Conservation (phyloP, 2,329 filamentous ascomycete species). For the Venturia nashicola region DNA sequence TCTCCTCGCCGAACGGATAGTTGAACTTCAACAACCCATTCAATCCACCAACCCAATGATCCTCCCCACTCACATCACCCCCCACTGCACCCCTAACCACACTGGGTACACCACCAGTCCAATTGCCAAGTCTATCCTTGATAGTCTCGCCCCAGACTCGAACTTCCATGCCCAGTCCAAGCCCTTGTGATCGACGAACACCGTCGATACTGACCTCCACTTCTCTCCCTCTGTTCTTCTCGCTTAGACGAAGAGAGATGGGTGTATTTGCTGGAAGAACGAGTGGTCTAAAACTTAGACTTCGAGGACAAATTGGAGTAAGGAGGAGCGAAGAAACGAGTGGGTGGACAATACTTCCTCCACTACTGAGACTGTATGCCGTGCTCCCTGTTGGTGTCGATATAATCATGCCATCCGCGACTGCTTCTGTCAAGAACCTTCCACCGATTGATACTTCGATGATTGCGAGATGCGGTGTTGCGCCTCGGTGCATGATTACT, state of each 20-base stretch:
- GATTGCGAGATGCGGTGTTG: slow-evolving; percentile 78
- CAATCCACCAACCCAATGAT: slow-evolving; percentile 91
- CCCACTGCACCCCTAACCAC: slow-evolving; percentile 53
- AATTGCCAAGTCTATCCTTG: slow-evolving; percentile 32
- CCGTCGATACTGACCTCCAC: slow-evolving; percentile 40
- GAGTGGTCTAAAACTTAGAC: slow-evolving; percentile 80
- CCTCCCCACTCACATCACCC: slow-evolving; percentile 45
- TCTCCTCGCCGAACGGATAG: slow-evolving; percentile 64
- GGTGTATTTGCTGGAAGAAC: slow-evolving; percentile 79
- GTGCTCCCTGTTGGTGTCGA: slow-evolving; percentile 91
- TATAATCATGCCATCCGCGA: slow-evolving; percentile 89
- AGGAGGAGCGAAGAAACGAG: slow-evolving; percentile 78
- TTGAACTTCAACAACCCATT: slow-evolving; percentile 96
- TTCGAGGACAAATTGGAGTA: slow-evolving; percentile 88
- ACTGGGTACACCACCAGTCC: slow-evolving; percentile 78
- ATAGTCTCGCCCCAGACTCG: slow-evolving; percentile 80
- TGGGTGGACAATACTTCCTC: slow-evolving; percentile 88
- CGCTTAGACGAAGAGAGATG: slow-evolving; percentile 69
- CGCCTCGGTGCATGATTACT: slow-evolving; percentile 82
- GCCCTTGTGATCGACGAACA: slow-evolving; percentile 27
- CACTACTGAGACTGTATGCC: slow-evolving; percentile 86
- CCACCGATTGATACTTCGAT: slow-evolving; percentile 86
- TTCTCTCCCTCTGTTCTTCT: slow-evolving; percentile 37
- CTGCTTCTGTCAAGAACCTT: slow-evolving; percentile 82
- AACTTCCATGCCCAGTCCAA: slow-evolving; percentile 52